These are phyloP conservation scores for Ceratobasidium sp. DNA, from an alignment of 1,284 basidiomycete species.

Conservation along the genomic window DNA sequence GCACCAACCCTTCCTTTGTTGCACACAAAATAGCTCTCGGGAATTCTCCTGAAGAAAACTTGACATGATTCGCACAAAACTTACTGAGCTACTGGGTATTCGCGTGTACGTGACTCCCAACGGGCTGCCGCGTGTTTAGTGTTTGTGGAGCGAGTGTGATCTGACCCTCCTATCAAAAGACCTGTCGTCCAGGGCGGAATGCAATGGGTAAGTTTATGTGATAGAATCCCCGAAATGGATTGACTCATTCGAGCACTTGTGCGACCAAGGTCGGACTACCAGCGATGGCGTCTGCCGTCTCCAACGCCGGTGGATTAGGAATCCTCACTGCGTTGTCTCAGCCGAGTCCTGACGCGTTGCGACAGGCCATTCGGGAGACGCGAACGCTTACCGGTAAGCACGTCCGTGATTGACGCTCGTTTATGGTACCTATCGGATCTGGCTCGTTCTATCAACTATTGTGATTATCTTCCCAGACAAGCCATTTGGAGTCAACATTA, in stretches of 20 bases:
- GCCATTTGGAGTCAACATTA: slow-evolving; percentile 92
- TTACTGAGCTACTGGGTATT: slow-evolving; percentile 55
- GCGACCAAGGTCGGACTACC: slow-evolving; percentile 73
- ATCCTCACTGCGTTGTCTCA: slow-evolving; percentile 90
- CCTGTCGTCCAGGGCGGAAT: slow-evolving; percentile 83
- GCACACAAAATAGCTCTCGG: not conserved
- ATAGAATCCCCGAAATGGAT: slow-evolving; percentile 38
- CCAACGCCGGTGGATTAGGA: slow-evolving; percentile 87
- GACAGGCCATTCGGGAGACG: slow-evolving; percentile 85
- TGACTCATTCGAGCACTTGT: slow-evolving; percentile 38
- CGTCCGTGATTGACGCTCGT: not conserved
- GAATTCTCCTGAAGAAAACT: not conserved
- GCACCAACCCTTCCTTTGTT: not conserved
- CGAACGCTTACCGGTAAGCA: slow-evolving; percentile 59
- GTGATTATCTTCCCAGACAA: slow-evolving; percentile 52
- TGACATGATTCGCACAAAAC: slow-evolving; percentile 51
- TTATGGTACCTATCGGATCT: not conserved
- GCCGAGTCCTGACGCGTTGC: slow-evolving; percentile 82
- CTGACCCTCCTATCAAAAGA: slow-evolving; percentile 50
- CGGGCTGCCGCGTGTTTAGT: not conserved
- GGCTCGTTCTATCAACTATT: too few relatives aligned
- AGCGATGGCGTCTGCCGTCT: slow-evolving; percentile 77
- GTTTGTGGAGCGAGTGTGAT: not conserved
- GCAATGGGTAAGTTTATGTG: slow-evolving; percentile 71
- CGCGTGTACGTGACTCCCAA: slow-evolving; percentile 49